phyloP scores from a whole-genome alignment of 768 basidiomycete genomes.

The Lanmaoa rubissima region DNA sequence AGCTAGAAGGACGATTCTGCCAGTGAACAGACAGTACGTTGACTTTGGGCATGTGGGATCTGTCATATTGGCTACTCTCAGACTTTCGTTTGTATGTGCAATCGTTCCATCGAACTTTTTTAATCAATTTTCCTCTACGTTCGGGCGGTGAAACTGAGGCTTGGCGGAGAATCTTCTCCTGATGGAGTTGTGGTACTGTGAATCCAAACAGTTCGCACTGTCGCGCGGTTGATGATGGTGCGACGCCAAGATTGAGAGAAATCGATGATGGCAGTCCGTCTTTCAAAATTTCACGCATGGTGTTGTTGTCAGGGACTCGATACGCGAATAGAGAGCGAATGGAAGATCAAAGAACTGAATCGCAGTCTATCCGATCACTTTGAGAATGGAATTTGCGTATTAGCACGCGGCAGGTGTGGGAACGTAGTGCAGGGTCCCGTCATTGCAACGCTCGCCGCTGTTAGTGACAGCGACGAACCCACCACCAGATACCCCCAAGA shows the following conservation, averaged over 20 bases:
- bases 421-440: conserved; percentile 9
- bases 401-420: conserved; percentile 14
- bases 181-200: too few relatives aligned
- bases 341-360: too few relatives aligned
- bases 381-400: not conserved
- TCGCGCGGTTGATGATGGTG: not conserved
- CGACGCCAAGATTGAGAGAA: not conserved
- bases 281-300: not conserved
- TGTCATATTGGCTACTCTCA: not conserved
- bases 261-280: too few relatives aligned
- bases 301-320: not conserved
- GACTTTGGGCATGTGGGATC: not conserved
- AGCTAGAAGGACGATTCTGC: not conserved
- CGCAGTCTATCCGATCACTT: not conserved
- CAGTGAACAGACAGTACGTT: not conserved
- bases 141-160: not conserved
- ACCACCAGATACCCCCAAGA: conserved; percentile 12
- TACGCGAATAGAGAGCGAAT: not conserved
- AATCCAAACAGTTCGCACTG: not conserved
- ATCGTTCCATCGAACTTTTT: too few relatives aligned
- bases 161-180: not conserved
- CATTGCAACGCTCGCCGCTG: conserved; percentile 14
- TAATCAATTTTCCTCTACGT: not conserved
- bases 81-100: not conserved
- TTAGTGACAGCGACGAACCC: conserved; percentile 17